phyloP scores from a whole-genome alignment of 108 stramenopile species.

The Skeletonema grethae region DNA sequence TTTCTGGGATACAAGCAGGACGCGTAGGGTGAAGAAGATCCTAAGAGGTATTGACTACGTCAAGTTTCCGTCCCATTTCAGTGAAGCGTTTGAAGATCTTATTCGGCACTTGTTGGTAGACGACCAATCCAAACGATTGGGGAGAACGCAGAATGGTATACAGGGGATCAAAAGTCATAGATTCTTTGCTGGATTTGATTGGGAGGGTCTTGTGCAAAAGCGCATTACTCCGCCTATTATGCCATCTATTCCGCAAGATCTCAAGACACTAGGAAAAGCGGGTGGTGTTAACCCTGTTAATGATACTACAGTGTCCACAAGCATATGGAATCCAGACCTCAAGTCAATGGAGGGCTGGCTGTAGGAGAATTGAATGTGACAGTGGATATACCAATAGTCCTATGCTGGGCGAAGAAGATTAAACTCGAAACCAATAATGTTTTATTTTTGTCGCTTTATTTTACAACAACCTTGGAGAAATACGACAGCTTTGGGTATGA shows the following conservation, averaged over 20 bases:
- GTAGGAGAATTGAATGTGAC: no score
- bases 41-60: slow-evolving; percentile 25
- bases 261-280: neutral
- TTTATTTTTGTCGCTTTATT: slow-evolving; percentile 7
- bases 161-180: slow-evolving; percentile 69
- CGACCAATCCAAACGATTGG: slow-evolving; percentile 68
- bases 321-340: neutral
- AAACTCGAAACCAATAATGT: no score
- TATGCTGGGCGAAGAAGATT: no score
- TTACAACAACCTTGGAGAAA: slow-evolving; percentile 65
- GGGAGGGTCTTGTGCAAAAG: slow-evolving; percentile 34
- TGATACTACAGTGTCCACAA: neutral
- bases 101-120: slow-evolving; percentile 61
- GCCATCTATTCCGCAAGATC: neutral
- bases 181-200: slow-evolving; percentile 78
- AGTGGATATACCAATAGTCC: no score
- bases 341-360: no score
- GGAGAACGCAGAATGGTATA: slow-evolving; percentile 68
- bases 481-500: slow-evolving; percentile 80
- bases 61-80: slow-evolving; percentile 42
- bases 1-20: slow-evolving; percentile 54
- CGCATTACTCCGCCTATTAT: neutral
- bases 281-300: neutral
- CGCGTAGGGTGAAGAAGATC: slow-evolving; percentile 44
- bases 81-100: slow-evolving; percentile 55